Percentiles rank a stretch among this genome's conserved stretches.
Evolutionary conservation across 2,329 filamentous ascomycete genomes (phyloP).

Genomic region (Geosmithia morbida): DNA sequence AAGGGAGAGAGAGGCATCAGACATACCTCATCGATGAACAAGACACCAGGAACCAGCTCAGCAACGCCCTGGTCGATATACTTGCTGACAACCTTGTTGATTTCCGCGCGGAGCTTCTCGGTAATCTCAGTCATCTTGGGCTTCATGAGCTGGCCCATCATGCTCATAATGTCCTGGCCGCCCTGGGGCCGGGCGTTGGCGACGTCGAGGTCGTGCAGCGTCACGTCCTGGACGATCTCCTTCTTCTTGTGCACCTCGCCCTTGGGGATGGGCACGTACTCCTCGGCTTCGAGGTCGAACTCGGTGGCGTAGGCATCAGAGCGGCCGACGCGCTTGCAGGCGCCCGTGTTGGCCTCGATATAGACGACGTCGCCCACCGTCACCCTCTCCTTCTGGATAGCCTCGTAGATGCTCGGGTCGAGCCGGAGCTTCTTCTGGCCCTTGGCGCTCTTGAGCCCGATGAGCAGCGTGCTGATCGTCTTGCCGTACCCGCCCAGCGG

Average conservation of each 20-base stretch:
- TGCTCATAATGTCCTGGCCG: constrained; percentile 98
- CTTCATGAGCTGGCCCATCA: constrained; percentile 99
- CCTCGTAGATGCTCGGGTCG: constrained; percentile 97
- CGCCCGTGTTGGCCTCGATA: constrained; percentile 97
- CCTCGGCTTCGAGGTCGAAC: constrained; percentile 95
- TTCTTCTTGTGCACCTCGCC: constrained; percentile 99
- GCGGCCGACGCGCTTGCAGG: constrained; percentile 90
- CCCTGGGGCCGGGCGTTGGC: constrained; percentile 92
- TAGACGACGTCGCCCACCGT: constrained; percentile 96
- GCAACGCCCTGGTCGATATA: constrained; percentile 98
- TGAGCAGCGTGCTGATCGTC: constrained; percentile 90
- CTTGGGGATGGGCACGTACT: constrained; percentile 97
- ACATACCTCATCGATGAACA: constrained; percentile 93
- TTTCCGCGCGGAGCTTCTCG: constrained; percentile 87
- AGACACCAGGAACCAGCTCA: constrained; percentile 90
- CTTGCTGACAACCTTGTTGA: constrained; percentile 96
- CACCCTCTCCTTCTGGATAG: constrained; percentile 95
- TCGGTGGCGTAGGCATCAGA: constrained; percentile 97
- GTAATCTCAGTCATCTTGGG: constrained; percentile 99
- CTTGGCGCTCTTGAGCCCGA: constrained; percentile 87
- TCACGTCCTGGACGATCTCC: constrained; percentile 98
- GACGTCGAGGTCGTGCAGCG: constrained; percentile 89
- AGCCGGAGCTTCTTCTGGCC: constrained; percentile 96
- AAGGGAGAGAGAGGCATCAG: neutral
- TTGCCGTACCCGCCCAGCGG: constrained; percentile 92